phyloP scores from a whole-genome alignment of 2,329 filamentous ascomycete genomes.

The Blumeria graminis region DNA sequence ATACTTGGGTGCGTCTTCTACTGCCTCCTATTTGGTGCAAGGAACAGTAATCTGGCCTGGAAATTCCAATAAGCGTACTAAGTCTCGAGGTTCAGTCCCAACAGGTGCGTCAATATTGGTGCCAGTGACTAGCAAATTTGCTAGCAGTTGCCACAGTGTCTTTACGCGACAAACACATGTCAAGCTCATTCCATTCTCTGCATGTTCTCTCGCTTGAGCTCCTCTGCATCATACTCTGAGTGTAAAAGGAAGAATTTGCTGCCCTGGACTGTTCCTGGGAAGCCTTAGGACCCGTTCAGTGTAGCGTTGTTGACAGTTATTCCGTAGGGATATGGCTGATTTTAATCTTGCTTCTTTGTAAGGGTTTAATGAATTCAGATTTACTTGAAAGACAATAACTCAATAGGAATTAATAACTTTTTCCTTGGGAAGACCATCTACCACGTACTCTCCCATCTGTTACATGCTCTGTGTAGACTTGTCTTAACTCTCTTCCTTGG shows the following conservation, averaged over 20 bases:
- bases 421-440: no score
- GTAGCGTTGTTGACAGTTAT: background rate
- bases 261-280: background rate
- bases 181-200: background rate
- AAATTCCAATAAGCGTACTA: background rate
- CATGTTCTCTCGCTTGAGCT: conserved; percentile 8
- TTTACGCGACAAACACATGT: background rate
- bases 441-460: no score
- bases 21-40: background rate
- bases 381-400: no score
- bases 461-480: no score
- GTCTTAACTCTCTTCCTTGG: no score
- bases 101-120: background rate
- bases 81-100: background rate
- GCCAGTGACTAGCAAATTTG: background rate
- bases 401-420: no score
- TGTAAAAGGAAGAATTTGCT: background rate
- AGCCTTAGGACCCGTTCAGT: background rate
- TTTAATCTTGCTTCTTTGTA: background rate
- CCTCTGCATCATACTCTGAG: background rate
- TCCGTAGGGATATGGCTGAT: background rate
- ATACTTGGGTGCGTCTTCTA: background rate
- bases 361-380: no score
- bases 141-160: background rate
- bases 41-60: background rate